Conservation (phyloP, 116 monocot genomes). For the Iris pallida region DNA sequence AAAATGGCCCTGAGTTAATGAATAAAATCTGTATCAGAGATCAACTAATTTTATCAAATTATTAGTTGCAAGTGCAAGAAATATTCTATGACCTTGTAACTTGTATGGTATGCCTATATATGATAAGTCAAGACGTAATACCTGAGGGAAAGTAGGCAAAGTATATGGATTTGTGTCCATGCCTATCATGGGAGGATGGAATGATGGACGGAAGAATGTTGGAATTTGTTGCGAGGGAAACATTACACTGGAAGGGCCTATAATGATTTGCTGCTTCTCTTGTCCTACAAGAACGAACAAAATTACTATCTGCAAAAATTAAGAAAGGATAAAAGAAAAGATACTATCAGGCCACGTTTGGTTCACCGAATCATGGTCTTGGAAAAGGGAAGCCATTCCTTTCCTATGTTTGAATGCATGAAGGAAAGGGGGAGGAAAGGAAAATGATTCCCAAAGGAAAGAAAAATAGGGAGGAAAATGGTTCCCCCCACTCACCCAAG, state of each 20-base stretch:
- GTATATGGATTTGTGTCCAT: not conserved
- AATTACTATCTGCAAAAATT: not conserved
- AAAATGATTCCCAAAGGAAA: no score
- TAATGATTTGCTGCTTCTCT: not conserved
- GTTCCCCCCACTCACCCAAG: no score
- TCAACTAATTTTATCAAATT: not conserved
- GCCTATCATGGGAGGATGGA: not conserved
- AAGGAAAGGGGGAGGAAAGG: no score
- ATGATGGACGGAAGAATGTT: slow-evolving; percentile 5
- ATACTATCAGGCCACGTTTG: no score
- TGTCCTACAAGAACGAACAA: not conserved
- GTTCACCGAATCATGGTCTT: no score
- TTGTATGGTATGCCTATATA: not conserved
- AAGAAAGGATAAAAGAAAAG: not conserved
- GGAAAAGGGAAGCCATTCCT: no score
- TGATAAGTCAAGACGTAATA: not conserved
- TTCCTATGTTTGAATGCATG: no score
- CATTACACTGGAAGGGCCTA: not conserved
- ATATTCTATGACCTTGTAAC: no score
- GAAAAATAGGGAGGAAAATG: no score
- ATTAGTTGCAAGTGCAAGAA: not conserved
- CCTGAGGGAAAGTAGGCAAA: not conserved
- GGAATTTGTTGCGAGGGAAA: slow-evolving; percentile 2
- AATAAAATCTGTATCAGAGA: not conserved
- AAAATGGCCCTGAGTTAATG: not conserved